Conservation (phyloP, 108 stramenopile species). For the Stephanodiscus minutulus region DNA sequence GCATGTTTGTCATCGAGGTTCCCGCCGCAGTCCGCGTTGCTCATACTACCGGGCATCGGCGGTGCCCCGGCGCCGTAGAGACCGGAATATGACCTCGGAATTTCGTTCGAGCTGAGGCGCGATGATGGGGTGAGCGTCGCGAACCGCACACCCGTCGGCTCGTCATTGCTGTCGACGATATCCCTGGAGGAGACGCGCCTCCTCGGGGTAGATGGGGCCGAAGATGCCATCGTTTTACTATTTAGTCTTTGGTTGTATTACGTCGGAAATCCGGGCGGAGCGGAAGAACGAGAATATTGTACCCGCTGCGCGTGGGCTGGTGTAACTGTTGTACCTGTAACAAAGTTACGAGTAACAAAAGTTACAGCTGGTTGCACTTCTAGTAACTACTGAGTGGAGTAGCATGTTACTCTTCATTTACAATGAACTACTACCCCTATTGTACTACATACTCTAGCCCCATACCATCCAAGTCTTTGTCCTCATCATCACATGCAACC, state of each 20-base stretch:
- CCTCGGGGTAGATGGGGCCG: slow-evolving; percentile 41
- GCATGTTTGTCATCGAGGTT: neutral
- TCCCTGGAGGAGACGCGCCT: slow-evolving; percentile 32
- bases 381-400: too few relatives aligned
- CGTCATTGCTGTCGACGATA: slow-evolving; percentile 22
- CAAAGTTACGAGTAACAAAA: too few relatives aligned
- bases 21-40: neutral
- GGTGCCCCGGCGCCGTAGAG: slow-evolving; percentile 64
- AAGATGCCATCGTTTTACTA: slow-evolving; percentile 33
- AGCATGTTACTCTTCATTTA: too few relatives aligned
- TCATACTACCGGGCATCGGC: slow-evolving; percentile 15
- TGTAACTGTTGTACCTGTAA: too few relatives aligned
- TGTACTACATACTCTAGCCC: too few relatives aligned
- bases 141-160: neutral
- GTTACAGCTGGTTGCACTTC: too few relatives aligned
- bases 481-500: too few relatives aligned
- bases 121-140: neutral
- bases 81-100: slow-evolving; percentile 77
- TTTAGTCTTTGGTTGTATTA: neutral
- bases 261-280: too few relatives aligned
- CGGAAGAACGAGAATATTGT: too few relatives aligned
- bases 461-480: too few relatives aligned
- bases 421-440: too few relatives aligned
- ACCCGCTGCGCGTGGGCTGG: too few relatives aligned
- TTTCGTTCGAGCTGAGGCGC: slow-evolving; percentile 74